Conservation (phyloP, 495 filamentous ascomycete species). For the Hypoxylon lienhwacheense region DNA sequence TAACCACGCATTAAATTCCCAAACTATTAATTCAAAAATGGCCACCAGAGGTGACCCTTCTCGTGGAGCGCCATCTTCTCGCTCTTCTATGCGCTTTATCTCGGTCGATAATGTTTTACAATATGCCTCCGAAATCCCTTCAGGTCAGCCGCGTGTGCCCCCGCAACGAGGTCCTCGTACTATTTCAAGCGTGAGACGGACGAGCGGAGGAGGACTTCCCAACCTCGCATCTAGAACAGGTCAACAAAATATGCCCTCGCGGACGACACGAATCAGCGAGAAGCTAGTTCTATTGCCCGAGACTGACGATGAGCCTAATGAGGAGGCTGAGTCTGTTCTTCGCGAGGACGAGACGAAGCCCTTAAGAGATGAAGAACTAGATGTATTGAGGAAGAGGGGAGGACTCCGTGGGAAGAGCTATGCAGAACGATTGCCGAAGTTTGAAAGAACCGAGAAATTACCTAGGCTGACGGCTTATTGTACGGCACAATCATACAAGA, state of each 20-base stretch:
- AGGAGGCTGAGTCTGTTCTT: conserved; percentile 48
- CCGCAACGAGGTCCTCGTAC: conserved; percentile 48
- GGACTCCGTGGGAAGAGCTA: conserved; percentile 82
- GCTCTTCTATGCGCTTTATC: conserved; percentile 72
- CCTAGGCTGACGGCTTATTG: conserved; percentile 93
- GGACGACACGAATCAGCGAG: conserved; percentile 90
- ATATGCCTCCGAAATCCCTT: conserved; percentile 92
- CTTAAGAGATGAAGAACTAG: conserved; percentile 75
- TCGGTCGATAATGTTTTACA: conserved; percentile 96
- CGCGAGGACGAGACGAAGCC: conserved; percentile 67
- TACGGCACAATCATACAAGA: conserved; percentile 89
- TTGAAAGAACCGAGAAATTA: conserved; percentile 81
- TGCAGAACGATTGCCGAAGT: conserved; percentile 91
- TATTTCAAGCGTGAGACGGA: conserved; percentile 50
- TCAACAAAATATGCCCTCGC: conserved; percentile 76
- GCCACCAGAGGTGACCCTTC: conserved; percentile 26
- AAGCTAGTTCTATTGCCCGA: conserved; percentile 95
- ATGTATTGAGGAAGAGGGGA: conserved; percentile 63
- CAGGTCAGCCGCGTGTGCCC: conserved; percentile 82
- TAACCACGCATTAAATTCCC: not conserved
- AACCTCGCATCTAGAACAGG: conserved; percentile 53
- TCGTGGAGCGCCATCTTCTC: conserved; percentile 34
- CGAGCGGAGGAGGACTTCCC: conserved; percentile 42
- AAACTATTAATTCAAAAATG: conserved; percentile 21
- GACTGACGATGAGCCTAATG: conserved; percentile 62